Percentiles rank a stretch among this genome's conserved stretches.
Conservation (phyloP, 2,329 filamentous ascomycete genomes). For the Trichoderma asperellum region DNA sequence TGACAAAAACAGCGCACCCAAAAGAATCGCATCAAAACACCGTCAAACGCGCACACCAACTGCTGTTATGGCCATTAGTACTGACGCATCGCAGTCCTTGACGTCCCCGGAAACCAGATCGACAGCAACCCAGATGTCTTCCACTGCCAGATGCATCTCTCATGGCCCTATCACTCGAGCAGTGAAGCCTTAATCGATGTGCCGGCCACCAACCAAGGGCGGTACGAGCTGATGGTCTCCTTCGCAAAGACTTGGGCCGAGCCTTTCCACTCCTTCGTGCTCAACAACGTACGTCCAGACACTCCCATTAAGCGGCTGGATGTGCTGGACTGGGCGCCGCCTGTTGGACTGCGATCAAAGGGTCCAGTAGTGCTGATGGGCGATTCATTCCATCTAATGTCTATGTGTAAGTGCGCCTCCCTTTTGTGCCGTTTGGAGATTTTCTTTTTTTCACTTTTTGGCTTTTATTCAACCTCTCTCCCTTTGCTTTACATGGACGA, state of each 20-base stretch:
- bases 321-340: constrained; percentile 54
- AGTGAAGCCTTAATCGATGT: constrained; percentile 43
- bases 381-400: constrained; percentile 62
- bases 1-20: neutral
- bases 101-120: constrained; percentile 50
- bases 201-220: constrained; percentile 46
- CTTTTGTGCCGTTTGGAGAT: neutral
- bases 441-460: neutral
- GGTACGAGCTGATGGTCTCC: constrained; percentile 47
- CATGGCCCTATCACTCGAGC: constrained; percentile 51
- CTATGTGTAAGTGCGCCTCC: constrained; percentile 56
- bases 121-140: constrained; percentile 43
- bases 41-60: neutral
- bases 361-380: constrained; percentile 54
- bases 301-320: constrained; percentile 51
- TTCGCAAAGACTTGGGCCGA: constrained; percentile 54
- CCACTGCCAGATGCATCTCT: constrained; percentile 54
- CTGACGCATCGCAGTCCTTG: constrained; percentile 47
- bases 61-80: neutral
- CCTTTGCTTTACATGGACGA: neutral
- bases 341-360: constrained; percentile 41
- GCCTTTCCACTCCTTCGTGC: constrained; percentile 50
- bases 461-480: neutral
- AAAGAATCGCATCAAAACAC: neutral
- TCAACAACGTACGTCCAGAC: constrained; percentile 44